phyloP scores from a whole-genome alignment of 768 basidiomycete species.

The Pleurotus pulmonarius region DNA sequence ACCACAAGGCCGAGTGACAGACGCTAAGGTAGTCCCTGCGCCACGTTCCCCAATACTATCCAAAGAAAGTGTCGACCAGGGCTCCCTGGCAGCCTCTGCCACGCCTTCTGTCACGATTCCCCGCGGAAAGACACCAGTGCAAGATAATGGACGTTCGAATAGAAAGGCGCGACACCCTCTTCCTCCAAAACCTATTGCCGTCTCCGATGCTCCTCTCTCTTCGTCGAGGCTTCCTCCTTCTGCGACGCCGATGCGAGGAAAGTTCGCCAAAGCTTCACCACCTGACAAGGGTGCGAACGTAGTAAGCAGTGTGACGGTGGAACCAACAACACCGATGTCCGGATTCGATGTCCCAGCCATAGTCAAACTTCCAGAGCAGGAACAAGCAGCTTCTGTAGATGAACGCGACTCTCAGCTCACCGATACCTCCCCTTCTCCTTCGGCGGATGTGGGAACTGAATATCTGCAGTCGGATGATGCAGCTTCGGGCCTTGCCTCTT shows the following conservation, averaged over 20 bases:
- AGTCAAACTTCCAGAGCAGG: constrained; percentile 5
- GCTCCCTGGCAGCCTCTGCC: not conserved
- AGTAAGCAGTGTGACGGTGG: not conserved
- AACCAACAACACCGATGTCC: not conserved
- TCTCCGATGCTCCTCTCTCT: constrained; percentile 9
- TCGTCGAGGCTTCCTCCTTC: constrained; percentile 14
- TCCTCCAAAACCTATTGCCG: constrained; percentile 39
- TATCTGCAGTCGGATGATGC: no score
- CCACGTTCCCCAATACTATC: constrained; percentile 1
- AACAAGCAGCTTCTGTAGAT: constrained; percentile 8
- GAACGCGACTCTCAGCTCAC: not conserved
- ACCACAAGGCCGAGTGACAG: not conserved
- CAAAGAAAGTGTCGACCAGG: not conserved
- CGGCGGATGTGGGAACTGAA: no score
- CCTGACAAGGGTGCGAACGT: not conserved
- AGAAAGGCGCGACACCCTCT: constrained; percentile 33
- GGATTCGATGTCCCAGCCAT: not conserved
- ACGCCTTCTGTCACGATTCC: constrained; percentile 3
- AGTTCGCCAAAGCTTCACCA: constrained; percentile 7
- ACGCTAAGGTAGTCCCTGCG: no score
- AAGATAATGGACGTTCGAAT: constrained; percentile 6
- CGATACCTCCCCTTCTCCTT: no score
- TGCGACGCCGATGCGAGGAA: constrained; percentile 21
- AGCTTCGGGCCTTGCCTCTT: constrained; percentile 35
- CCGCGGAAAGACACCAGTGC: not conserved